Conservation (phyloP, 1,284 basidiomycete species). For the Mycosarcoma mackinlayi region DNA sequence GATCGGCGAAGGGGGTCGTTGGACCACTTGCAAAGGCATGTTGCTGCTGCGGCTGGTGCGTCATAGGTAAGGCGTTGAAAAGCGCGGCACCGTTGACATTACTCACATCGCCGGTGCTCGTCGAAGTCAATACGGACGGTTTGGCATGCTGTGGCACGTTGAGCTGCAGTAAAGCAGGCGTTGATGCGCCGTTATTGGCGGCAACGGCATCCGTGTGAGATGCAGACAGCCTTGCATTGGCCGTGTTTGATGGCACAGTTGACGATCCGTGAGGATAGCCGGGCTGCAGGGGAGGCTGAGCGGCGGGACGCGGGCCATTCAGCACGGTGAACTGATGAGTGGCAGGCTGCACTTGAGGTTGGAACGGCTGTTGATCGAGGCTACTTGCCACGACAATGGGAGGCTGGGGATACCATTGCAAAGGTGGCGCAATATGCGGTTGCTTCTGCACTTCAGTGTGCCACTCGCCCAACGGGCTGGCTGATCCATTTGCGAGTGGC, state of each 20-base stretch:
- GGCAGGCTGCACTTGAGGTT: neutral
- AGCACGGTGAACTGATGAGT: neutral
- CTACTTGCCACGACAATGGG: conserved; percentile 9
- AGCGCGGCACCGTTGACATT: too few relatives aligned
- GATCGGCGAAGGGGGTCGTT: conserved; percentile 9
- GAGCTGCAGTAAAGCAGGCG: conserved; percentile 2
- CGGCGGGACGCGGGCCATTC: neutral
- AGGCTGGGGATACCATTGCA: conserved; percentile 8
- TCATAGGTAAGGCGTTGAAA: too few relatives aligned
- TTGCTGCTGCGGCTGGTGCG: neutral
- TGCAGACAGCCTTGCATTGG: too few relatives aligned
- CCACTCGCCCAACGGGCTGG: conserved; percentile 16
- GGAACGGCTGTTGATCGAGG: neutral
- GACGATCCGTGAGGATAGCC: neutral
- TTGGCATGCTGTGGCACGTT: neutral
- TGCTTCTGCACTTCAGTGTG: neutral
- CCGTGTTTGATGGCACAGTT: neutral
- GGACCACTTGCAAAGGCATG: neutral
- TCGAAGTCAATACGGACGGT: conserved; percentile 14
- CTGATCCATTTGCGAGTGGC: conserved; percentile 2
- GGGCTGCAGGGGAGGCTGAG: neutral
- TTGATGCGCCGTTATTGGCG: neutral
- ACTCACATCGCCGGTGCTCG: neutral
- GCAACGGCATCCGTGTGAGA: neutral
- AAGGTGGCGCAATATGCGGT: neutral